phyloP scores from a whole-genome alignment of 2,329 filamentous ascomycete species.

The Sarocladium kiliense region DNA sequence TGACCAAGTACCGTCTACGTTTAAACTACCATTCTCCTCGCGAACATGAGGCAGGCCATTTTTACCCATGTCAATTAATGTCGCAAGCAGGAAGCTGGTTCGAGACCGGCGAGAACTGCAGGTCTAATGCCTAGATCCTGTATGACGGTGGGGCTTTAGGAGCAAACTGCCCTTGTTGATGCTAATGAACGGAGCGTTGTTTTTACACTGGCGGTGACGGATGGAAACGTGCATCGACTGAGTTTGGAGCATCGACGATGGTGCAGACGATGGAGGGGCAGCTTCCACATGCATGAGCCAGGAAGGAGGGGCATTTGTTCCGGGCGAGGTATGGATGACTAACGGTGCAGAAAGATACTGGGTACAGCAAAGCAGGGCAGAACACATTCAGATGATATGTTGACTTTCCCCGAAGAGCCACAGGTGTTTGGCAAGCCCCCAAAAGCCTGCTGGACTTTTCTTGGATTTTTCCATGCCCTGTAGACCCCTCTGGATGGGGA shows the following conservation, averaged over 20 bases:
- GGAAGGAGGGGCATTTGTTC: conserved; percentile 6
- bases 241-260: not conserved
- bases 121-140: not conserved
- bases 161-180: not conserved
- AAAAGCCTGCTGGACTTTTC: too few relatives aligned
- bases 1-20: not conserved
- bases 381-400: not conserved
- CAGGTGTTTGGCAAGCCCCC: too few relatives aligned
- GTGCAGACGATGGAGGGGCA: not conserved
- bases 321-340: not conserved
- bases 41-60: not conserved
- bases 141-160: not conserved
- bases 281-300: too few relatives aligned
- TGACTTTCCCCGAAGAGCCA: too few relatives aligned
- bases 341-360: not conserved
- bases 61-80: conserved; percentile 1
- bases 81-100: not conserved
- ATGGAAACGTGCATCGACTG: not conserved
- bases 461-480: not conserved
- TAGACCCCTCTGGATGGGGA: not conserved
- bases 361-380: not conserved
- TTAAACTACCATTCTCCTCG: not conserved
- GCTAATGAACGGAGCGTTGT: not conserved
- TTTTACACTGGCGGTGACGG: not conserved
- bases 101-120: not conserved